A percentile compares a stretch with the other conserved stretches of the same genome.
Evolutionary conservation across 495 filamentous ascomycete species (phyloP).

Genomic region (Endocarpon pusillum): DNA sequence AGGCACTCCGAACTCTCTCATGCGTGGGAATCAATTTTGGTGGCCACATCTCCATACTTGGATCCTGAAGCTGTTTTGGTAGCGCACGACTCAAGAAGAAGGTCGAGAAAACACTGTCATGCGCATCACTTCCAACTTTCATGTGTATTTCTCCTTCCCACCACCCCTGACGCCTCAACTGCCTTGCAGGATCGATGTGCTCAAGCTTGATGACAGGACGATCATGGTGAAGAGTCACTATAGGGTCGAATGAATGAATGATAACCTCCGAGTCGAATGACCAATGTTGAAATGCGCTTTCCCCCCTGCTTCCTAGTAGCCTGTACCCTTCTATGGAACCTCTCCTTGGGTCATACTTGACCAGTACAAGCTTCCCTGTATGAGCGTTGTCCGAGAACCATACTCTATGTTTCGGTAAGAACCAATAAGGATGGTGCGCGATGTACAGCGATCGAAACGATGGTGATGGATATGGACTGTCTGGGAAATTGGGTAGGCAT

Average conservation of each 20-base stretch:
- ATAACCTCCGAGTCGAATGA: slow-evolving; percentile 46
- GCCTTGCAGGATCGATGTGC: slow-evolving; percentile 10
- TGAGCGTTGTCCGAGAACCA: slow-evolving; percentile 68
- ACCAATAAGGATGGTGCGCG: slow-evolving; percentile 69
- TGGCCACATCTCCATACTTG: slow-evolving; percentile 50
- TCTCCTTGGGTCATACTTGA: slow-evolving; percentile 50
- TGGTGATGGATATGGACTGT: slow-evolving; percentile 29
- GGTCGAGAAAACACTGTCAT: slow-evolving; percentile 28
- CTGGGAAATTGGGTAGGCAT: slow-evolving; percentile 32
- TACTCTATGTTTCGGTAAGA: slow-evolving; percentile 57
- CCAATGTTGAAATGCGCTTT: slow-evolving; percentile 40
- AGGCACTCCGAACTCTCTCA: slow-evolving; percentile 32
- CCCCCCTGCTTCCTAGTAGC: slow-evolving; percentile 44
- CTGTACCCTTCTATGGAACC: slow-evolving; percentile 70
- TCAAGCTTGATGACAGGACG: slow-evolving; percentile 50
- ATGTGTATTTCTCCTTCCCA: slow-evolving; percentile 31
- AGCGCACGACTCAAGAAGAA: slow-evolving; percentile 27
- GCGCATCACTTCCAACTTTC: slow-evolving; percentile 30
- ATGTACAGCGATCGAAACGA: slow-evolving; percentile 53
- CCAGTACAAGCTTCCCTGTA: slow-evolving; percentile 53
- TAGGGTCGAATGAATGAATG: slow-evolving; percentile 57
- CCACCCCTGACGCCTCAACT: slow-evolving; percentile 7
- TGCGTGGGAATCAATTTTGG: slow-evolving; percentile 47
- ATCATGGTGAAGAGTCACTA: slow-evolving; percentile 49
- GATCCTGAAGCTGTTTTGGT: slow-evolving; percentile 16